phyloP scores from a whole-genome alignment of 331 rosid species.

The Quercus lobata region DNA sequence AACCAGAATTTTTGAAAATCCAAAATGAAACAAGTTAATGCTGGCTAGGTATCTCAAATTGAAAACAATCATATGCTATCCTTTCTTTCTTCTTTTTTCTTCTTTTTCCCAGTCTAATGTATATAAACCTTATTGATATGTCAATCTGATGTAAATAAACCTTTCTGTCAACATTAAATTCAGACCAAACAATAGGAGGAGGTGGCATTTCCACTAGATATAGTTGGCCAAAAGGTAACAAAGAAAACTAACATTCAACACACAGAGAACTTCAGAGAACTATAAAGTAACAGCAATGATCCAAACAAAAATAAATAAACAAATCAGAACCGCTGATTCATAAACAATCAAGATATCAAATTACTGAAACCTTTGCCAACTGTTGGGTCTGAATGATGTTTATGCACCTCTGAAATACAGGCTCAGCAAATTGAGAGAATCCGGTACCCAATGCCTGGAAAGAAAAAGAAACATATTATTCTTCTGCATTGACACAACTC shows the following conservation, averaged over 20 bases:
- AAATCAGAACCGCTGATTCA: not conserved
- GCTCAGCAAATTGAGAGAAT: constrained; percentile 87
- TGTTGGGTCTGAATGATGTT: constrained; percentile 89
- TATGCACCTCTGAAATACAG: constrained; percentile 96
- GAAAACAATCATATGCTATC: not conserved
- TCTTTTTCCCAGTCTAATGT: not conserved
- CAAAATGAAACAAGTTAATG: not conserved
- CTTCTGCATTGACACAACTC: not conserved
- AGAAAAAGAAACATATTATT: constrained; percentile 17
- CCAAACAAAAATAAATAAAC: not conserved
- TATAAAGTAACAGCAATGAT: constrained; percentile 1
- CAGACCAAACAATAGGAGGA: not conserved
- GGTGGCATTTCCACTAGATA: too few species aligned
- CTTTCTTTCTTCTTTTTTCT: not conserved
- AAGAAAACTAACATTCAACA: not conserved
- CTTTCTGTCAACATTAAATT: not conserved
- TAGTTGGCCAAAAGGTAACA: not conserved
- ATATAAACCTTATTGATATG: not conserved
- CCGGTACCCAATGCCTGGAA: constrained; percentile 90
- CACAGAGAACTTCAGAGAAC: not conserved
- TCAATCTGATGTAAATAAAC: not conserved
- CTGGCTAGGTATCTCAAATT: not conserved
- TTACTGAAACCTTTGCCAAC: constrained; percentile 68
- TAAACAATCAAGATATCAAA: constrained; percentile 3
- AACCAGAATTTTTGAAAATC: not conserved